Evolutionary conservation across 768 basidiomycete genomes (phyloP).

Genomic region (Agaricus subrufescens): DNA sequence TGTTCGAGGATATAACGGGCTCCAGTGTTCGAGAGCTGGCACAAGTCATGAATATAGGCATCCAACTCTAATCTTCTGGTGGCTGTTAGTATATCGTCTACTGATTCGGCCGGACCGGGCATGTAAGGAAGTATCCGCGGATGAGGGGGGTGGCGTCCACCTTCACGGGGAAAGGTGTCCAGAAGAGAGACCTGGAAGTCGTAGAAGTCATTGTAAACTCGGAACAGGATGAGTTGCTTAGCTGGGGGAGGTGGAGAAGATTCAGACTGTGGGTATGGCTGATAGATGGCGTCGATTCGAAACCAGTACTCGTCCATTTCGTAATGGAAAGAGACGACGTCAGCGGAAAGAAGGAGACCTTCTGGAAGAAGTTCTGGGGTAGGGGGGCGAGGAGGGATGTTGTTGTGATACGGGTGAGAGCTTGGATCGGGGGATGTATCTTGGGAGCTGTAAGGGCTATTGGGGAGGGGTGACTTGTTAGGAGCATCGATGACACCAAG

Average conservation of each 20-base stretch:
- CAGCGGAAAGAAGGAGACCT: conserved; percentile 81
- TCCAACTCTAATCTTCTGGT: conserved; percentile 80
- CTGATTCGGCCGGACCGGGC: conserved; percentile 88
- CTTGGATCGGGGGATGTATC: conserved; percentile 18
- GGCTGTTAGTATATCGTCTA: conserved; percentile 81
- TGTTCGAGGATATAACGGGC: conserved; percentile 81
- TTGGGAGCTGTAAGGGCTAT: conserved; percentile 34
- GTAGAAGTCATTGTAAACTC: conserved; percentile 97
- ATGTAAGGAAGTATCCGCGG: conserved; percentile 89
- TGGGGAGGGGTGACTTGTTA: conserved; percentile 34
- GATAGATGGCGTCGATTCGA: conserved; percentile 84
- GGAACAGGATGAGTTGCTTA: conserved; percentile 82
- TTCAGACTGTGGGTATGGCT: conserved; percentile 68
- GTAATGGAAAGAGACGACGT: conserved; percentile 94
- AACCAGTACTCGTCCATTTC: conserved; percentile 99
- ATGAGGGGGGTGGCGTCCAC: conserved; percentile 66
- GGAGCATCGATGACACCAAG: conserved; percentile 82
- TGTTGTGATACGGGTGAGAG: conserved; percentile 20
- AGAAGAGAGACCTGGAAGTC: conserved; percentile 92
- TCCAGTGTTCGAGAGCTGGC: conserved; percentile 60
- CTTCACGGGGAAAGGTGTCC: conserved; percentile 85
- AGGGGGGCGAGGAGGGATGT: conserved; percentile 30
- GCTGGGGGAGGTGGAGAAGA: conserved; percentile 56
- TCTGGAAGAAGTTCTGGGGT: conserved; percentile 57
- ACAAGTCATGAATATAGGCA: conserved; percentile 80